Conservation (phyloP, 805 yeast genomes). For the Monosporozyma aquatica region DNA sequence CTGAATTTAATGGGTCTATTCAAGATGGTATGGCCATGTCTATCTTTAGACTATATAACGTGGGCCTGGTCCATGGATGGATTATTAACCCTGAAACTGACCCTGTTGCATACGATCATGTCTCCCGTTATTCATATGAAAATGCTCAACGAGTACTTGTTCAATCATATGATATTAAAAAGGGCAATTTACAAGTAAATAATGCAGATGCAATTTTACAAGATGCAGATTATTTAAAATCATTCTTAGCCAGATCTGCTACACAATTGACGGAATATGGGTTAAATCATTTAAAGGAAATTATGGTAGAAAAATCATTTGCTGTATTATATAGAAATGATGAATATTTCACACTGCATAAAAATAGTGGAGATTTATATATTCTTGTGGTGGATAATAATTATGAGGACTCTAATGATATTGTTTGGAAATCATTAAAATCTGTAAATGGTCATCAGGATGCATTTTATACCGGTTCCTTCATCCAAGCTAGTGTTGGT, state of each 20-base stretch:
- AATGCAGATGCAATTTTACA: slow-evolving; percentile 22
- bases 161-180: slow-evolving; percentile 34
- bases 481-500: slow-evolving; percentile 35
- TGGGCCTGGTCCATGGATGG: slow-evolving; percentile 81
- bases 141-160: slow-evolving; percentile 50
- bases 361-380: slow-evolving; percentile 44
- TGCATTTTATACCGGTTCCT: slow-evolving; percentile 57
- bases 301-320: slow-evolving; percentile 44
- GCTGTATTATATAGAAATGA: slow-evolving; percentile 81
- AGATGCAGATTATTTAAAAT: slow-evolving; percentile 32
- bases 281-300: slow-evolving; percentile 35
- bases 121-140: slow-evolving; percentile 45
- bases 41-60: slow-evolving; percentile 49
- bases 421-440: slow-evolving; percentile 76
- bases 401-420: slow-evolving; percentile 36
- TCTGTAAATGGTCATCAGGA: slow-evolving; percentile 65
- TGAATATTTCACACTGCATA: slow-evolving; percentile 68
- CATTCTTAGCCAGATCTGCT: slow-evolving; percentile 51
- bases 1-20: slow-evolving; percentile 57
- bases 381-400: slow-evolving; percentile 70
- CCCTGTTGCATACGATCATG: slow-evolving; percentile 28
- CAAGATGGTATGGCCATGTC: slow-evolving; percentile 43
- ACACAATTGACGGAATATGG: slow-evolving; percentile 76
- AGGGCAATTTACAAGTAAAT: slow-evolving; percentile 18
- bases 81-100: slow-evolving; percentile 38